phyloP scores from a whole-genome alignment of 1,284 basidiomycete species.

The Thelephora terrestris region DNA sequence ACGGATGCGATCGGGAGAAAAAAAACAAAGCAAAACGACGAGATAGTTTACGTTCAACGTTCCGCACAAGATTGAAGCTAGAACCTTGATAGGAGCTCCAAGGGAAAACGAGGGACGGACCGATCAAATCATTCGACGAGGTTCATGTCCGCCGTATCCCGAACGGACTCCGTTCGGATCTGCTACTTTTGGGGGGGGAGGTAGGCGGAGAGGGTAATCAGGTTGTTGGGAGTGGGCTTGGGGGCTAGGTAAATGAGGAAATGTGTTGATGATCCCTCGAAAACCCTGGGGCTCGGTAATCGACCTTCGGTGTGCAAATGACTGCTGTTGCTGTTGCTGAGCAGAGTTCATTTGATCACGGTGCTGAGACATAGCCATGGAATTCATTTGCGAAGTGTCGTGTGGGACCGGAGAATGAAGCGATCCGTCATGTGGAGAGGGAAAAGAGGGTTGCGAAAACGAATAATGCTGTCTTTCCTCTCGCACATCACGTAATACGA shows the following conservation, averaged over 20 bases:
- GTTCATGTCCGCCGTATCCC: slow-evolving; percentile 6
- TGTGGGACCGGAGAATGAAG: slow-evolving; percentile 22
- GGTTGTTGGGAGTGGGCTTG: slow-evolving; percentile 22
- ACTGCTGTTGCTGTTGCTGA: slow-evolving; percentile 15
- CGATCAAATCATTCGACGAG: slow-evolving; percentile 9
- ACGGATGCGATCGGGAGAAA: not conserved
- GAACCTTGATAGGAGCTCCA: too few species aligned
- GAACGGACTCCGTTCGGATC: slow-evolving; percentile 13
- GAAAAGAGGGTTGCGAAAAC: slow-evolving; percentile 34
- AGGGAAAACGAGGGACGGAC: not conserved
- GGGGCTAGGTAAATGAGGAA: slow-evolving; percentile 31
- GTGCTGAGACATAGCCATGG: slow-evolving; percentile 14
- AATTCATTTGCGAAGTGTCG: slow-evolving; percentile 8
- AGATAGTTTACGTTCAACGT: not conserved
- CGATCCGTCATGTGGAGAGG: slow-evolving; percentile 21
- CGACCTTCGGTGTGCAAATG: slow-evolving; percentile 33
- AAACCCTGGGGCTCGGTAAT: slow-evolving; percentile 40
- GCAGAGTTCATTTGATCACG: slow-evolving; percentile 12
- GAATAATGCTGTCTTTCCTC: slow-evolving; percentile 34
- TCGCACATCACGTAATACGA: slow-evolving; percentile 26
- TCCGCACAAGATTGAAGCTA: too few species aligned
- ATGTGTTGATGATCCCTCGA: slow-evolving; percentile 30
- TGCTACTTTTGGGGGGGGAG: slow-evolving; percentile 33
- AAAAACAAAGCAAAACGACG: slow-evolving; percentile 1
- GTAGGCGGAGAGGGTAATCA: slow-evolving; percentile 23